Evolutionary conservation across 371 early-diverging fungal species (phyloP), one percentile per base, ranked within the genome.

Genomic region (Apophysomyces sp.): DNA sequence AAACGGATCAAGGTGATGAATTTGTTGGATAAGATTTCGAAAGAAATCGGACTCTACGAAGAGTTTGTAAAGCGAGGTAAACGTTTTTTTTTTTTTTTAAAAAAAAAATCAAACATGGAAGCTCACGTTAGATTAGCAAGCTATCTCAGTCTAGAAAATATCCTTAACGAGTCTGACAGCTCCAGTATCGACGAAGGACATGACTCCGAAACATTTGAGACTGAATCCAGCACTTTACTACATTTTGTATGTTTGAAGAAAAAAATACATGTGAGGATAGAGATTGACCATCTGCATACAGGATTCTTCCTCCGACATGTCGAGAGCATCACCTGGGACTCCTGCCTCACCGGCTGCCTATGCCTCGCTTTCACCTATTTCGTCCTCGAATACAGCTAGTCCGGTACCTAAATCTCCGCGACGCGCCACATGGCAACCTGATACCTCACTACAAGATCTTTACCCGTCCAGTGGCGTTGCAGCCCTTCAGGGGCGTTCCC

Each of bases 41-140:
- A 82, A 52, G 91, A 91, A 53, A 85, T 89, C 36, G 83, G 87
- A 0, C 65, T 92, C 1, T 91, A 90, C 51, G 89, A 89, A 66
- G 90, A 92, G 65, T 92, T 92, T 80, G 82, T 87, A 11, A 85
- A 86, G 18, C 82, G 83, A 71, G 89, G 92, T 91, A 78, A 61
- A 16, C 30, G 36, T n/a, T n/a, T n/a, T n/a, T n/a, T n/a, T n/a
- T n/a, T n/a, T n/a, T n/a, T n/a, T n/a, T n/a, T n/a, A 44, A 16
- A 9, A 21, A 44, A n/a, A 21, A 21, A 8, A 21, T 18, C 4
- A 8, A 44, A 41, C 0, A 44, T 16, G 3, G 49, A 44, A 18
- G 21, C 9, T 44, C 11, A 44, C 21, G 18, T 21, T 51, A 28
- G 4, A 51, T 7, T 60, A 83, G 84, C 80, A 8, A 75, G 78